These are phyloP conservation scores for Globisporangium cylindrosporum DNA, from an alignment of 352 stramenopile genomes.

Conservation along the genomic window DNA sequence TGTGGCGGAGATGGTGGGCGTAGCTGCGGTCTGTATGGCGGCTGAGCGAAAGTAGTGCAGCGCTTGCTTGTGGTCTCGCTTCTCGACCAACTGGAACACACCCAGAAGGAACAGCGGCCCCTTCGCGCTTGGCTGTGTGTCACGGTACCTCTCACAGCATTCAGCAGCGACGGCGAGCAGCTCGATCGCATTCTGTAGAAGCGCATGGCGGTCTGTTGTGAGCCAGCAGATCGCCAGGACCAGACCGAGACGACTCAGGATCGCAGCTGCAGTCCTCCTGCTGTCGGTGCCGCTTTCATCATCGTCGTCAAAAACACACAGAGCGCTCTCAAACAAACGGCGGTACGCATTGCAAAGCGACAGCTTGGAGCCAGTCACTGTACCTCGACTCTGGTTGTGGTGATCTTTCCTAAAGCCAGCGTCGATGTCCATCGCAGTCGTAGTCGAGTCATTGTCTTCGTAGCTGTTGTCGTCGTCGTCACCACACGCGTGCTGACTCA, in stretches of 20 bases:
- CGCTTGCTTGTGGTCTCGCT: slow-evolving; percentile 23
- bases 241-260: slow-evolving; percentile 13
- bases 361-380: neutral
- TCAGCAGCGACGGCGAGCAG: slow-evolving; percentile 3
- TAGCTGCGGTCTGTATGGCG: neutral
- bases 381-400: neutral
- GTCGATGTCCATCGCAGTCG: neutral
- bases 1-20: neutral
- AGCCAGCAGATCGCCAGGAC: slow-evolving; percentile 10
- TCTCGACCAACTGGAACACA: slow-evolving; percentile 31
- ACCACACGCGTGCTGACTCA: neutral
- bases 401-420: neutral
- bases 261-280: slow-evolving; percentile 4
- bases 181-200: neutral
- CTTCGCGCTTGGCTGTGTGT: slow-evolving; percentile 5
- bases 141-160: neutral
- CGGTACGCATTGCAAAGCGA: neutral
- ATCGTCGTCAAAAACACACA: neutral
- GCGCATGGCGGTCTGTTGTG: neutral
- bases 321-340: neutral
- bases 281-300: neutral
- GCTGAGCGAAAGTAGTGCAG: slow-evolving; percentile 30
- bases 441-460: neutral
- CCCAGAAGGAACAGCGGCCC: slow-evolving; percentile 45
- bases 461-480: neutral